phyloP scores from a whole-genome alignment of 2,329 filamentous ascomycete species.

The Sporothrix brunneoviolacea region DNA sequence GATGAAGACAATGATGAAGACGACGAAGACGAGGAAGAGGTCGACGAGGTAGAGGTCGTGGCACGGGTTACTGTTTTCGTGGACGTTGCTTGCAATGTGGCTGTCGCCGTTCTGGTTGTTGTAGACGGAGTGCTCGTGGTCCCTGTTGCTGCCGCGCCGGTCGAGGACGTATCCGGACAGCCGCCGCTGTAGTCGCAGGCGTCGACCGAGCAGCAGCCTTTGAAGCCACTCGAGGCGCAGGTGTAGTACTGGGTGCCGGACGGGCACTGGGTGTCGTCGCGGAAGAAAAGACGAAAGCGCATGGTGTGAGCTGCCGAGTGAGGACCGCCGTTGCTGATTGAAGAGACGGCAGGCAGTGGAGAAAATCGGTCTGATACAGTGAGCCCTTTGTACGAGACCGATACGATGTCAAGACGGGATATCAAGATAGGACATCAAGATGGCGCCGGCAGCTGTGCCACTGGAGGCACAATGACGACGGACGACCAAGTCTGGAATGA shows the following conservation, averaged over 20 bases:
- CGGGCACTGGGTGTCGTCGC: constrained; percentile 22
- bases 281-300: constrained; percentile 4
- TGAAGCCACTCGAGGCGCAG: constrained; percentile 32
- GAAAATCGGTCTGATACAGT: too few relatives aligned
- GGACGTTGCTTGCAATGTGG: background rate
- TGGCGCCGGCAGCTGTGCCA: too few relatives aligned
- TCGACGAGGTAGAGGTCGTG: background rate
- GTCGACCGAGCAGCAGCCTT: constrained; percentile 40
- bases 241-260: constrained; percentile 29
- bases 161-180: constrained; percentile 24
- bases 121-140: background rate
- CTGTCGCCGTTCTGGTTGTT: background rate
- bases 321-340: too few relatives aligned
- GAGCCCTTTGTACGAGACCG: too few relatives aligned
- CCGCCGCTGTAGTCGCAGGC: constrained; percentile 30
- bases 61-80: background rate
- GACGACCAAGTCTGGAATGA: too few relatives aligned
- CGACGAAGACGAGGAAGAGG: constrained; percentile 7
- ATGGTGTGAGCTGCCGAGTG: constrained; percentile 3
- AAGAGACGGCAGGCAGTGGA: too few relatives aligned
- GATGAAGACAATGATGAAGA: constrained; percentile 2
- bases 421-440: too few relatives aligned
- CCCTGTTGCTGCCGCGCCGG: background rate
- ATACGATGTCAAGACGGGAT: too few relatives aligned
- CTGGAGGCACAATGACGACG: too few relatives aligned